phyloP scores from a whole-genome alignment of 495 filamentous ascomycete species.

The Friedmanniomyces endolithicus region DNA sequence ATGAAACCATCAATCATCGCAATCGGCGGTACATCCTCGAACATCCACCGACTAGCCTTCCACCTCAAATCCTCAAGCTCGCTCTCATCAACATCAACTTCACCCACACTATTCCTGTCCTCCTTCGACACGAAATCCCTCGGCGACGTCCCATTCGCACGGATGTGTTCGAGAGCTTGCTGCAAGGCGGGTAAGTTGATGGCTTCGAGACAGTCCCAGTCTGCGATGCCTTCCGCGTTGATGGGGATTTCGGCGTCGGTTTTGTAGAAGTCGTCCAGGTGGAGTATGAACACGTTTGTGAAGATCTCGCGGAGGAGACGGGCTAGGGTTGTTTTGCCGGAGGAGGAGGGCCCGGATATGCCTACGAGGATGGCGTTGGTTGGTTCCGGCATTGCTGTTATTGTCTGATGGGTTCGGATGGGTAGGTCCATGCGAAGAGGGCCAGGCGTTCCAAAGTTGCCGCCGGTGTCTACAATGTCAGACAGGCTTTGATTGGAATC shows the following conservation, averaged over 20 bases:
- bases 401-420: not conserved
- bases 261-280: constrained; percentile 88
- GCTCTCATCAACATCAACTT: constrained; percentile 33
- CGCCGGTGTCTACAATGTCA: no score
- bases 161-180: constrained; percentile 49
- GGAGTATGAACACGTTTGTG: constrained; percentile 57
- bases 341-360: constrained; percentile 28
- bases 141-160: constrained; percentile 52
- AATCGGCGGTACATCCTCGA: constrained; percentile 28
- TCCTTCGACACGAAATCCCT: constrained; percentile 54
- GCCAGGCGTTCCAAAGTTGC: no score
- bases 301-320: constrained; percentile 31
- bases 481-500: no score
- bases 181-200: constrained; percentile 55
- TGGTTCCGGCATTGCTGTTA: constrained; percentile 3
- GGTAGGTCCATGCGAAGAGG: not conserved
- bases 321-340: constrained; percentile 35
- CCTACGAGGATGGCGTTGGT: constrained; percentile 19
- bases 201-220: constrained; percentile 78
- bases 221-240: constrained; percentile 42
- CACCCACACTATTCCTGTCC: constrained; percentile 55
- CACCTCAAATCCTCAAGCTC: constrained; percentile 16
- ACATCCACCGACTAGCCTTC: constrained; percentile 13
- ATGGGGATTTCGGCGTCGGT: constrained; percentile 53
- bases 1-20: constrained; percentile 76